Evolutionary conservation across 2,329 filamentous ascomycete species (phyloP).

Genomic region (Hymenoscyphus scutula): DNA sequence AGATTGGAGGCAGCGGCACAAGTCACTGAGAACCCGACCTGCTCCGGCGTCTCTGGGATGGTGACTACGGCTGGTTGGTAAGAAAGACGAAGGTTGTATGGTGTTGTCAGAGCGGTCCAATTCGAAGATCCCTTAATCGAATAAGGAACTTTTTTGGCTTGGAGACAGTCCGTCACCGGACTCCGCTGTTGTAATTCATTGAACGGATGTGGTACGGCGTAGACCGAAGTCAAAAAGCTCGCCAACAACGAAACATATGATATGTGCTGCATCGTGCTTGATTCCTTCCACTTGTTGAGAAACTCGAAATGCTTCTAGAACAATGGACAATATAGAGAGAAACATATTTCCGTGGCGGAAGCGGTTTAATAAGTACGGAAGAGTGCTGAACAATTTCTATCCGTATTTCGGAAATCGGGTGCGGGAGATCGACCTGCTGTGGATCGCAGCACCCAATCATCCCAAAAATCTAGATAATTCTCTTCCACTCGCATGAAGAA

Average conservation of each 20-base stretch:
- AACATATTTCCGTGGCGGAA: background rate
- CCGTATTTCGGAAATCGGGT: background rate
- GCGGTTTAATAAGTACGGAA: background rate
- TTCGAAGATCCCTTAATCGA: constrained; percentile 17
- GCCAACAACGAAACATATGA: background rate
- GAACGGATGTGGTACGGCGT: background rate
- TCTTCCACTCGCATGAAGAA: background rate
- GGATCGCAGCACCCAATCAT: background rate
- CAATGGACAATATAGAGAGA: background rate
- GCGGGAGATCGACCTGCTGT: background rate
- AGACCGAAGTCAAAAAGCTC: background rate
- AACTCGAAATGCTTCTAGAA: background rate
- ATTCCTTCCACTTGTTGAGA: background rate
- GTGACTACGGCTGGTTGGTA: constrained; percentile 26
- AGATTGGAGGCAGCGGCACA: constrained; percentile 44
- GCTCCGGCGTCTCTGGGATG: constrained; percentile 32
- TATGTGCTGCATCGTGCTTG: background rate
- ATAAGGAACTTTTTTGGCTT: constrained; percentile 16
- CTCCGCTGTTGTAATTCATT: background rate
- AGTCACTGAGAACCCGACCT: constrained; percentile 44
- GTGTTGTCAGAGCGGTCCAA: constrained; percentile 18
- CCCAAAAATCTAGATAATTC: background rate
- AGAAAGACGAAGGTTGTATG: constrained; percentile 29
- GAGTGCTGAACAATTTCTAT: background rate
- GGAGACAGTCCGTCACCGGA: constrained; percentile 20